These are phyloP conservation scores for Leptographium procerum DNA, from an alignment of 2,329 filamentous ascomycete genomes.

Conservation along the genomic window DNA sequence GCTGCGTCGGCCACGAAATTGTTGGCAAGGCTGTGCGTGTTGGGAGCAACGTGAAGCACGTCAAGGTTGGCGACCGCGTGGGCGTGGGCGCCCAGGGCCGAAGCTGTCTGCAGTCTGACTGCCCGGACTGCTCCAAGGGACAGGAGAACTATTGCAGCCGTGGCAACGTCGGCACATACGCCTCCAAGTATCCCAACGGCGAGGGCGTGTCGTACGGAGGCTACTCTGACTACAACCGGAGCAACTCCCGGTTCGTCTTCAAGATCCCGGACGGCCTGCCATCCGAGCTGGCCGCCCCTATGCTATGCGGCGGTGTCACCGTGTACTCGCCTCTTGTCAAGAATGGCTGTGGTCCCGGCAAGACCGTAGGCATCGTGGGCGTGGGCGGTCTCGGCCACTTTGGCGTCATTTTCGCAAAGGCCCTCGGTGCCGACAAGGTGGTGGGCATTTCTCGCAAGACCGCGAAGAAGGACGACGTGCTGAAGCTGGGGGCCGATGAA, in stretches of 20 bases:
- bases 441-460: constrained; percentile 51
- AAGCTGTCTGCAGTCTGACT: constrained; percentile 34
- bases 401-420: constrained; percentile 57
- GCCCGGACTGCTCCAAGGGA: constrained; percentile 51
- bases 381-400: constrained; percentile 64
- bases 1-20: constrained; percentile 39
- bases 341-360: constrained; percentile 63
- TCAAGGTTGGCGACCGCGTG: constrained; percentile 52
- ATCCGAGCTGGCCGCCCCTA: constrained; percentile 55
- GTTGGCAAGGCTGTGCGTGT: constrained; percentile 58
- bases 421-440: constrained; percentile 45
- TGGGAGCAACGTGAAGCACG: constrained; percentile 48
- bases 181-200: constrained; percentile 35
- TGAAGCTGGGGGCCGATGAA: constrained; percentile 47
- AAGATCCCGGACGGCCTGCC: constrained; percentile 59
- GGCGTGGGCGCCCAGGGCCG: constrained; percentile 52
- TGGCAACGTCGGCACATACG: constrained; percentile 43
- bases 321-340: constrained; percentile 67
- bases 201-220: constrained; percentile 48
- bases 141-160: constrained; percentile 59
- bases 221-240: constrained; percentile 27
- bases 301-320: constrained; percentile 78
- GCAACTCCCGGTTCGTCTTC: constrained; percentile 33
- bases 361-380: constrained; percentile 66
- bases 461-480: constrained; percentile 47